These are phyloP conservation scores for Leccinum fibrillosum DNA, from an alignment of 768 basidiomycete genomes.

Conservation along the genomic window DNA sequence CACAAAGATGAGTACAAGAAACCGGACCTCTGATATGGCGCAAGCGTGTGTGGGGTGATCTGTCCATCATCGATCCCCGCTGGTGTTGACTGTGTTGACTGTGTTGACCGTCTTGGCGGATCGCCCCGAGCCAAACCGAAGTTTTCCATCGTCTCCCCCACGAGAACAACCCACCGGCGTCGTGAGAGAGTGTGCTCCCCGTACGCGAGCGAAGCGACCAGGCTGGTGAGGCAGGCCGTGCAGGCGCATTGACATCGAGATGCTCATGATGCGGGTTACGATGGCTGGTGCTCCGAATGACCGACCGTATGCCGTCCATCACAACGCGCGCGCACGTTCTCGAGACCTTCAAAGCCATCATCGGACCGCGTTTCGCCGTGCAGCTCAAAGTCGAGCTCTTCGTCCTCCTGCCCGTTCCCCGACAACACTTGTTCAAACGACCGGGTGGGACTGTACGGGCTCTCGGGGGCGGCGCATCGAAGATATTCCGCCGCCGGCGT, in stretches of 20 bases:
- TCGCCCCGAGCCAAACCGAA: conserved; percentile 73
- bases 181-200: conserved; percentile 70
- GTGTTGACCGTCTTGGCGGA: conserved; percentile 41
- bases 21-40: not conserved
- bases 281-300: conserved; percentile 26
- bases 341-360: conserved; percentile 85
- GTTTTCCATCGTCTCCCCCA: conserved; percentile 62
- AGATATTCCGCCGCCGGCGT: conserved; percentile 93
- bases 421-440: conserved; percentile 57
- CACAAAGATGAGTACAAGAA: conserved; percentile 9
- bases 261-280: conserved; percentile 51
- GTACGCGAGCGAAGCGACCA: conserved; percentile 84
- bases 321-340: conserved; percentile 93
- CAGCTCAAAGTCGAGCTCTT: conserved; percentile 79
- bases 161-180: conserved; percentile 66
- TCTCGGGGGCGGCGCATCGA: conserved; percentile 72
- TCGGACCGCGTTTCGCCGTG: conserved; percentile 72
- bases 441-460: conserved; percentile 58
- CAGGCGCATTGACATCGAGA: conserved; percentile 45
- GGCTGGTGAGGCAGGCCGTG: conserved; percentile 72
- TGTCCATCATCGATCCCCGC: conserved; percentile 24
- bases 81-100: conserved; percentile 17
- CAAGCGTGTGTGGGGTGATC: not conserved
- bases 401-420: conserved; percentile 41
- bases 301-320: conserved; percentile 87